A percentile compares a stretch with the other conserved stretches of the same genome.
Evolutionary conservation across 78 protist species (phyloP).

Genomic region (Dictyostelium firmibasis): DNA sequence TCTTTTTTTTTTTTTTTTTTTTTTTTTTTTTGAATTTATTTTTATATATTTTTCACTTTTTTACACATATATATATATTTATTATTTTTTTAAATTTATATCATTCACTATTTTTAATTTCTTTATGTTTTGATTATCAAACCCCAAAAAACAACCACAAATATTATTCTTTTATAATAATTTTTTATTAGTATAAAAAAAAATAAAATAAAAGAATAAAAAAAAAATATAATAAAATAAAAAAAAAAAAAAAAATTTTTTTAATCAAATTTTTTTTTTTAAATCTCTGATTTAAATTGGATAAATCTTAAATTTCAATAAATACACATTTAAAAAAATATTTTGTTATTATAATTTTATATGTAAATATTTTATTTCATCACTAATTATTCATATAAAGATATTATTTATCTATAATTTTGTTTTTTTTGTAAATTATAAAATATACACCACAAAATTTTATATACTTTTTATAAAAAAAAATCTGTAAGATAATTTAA

Average conservation of each 20-base stretch:
- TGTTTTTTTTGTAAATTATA: neutral
- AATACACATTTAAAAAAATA: neutral
- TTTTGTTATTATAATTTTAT: too few species aligned
- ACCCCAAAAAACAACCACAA: too few species aligned
- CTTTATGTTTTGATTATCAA: too few species aligned
- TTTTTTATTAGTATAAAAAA: too few species aligned
- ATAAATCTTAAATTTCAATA: neutral
- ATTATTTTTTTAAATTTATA: too few species aligned
- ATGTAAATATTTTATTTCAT: neutral
- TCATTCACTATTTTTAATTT: too few species aligned
- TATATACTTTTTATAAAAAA: neutral
- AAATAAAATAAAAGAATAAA: neutral
- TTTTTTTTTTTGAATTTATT: neutral
- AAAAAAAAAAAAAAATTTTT: too few species aligned
- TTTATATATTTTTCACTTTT: too few species aligned
- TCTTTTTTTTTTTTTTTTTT: neutral
- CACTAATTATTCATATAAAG: neutral
- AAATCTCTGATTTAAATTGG: neutral
- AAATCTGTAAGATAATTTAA: too few species aligned
- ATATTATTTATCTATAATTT: neutral
- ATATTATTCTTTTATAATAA: too few species aligned
- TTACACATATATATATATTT: too few species aligned
- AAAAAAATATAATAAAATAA: neutral
- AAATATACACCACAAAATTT: neutral
- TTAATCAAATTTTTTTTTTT: too few species aligned